Conservation (phyloP, 148 eudicot species). For the Dianthus caryophyllus region DNA sequence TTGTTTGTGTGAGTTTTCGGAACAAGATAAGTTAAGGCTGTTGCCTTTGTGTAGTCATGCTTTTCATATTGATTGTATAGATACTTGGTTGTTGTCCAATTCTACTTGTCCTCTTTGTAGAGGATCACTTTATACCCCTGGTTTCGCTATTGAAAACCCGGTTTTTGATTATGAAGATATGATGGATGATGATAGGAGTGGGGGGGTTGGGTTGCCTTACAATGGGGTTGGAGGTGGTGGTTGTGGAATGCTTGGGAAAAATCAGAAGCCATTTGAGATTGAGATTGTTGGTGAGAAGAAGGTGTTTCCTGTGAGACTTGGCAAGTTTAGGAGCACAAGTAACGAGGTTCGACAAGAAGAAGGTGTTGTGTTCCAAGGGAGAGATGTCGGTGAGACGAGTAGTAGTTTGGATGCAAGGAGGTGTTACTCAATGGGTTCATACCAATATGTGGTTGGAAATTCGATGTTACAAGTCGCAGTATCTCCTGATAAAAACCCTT, state of each 20-base stretch:
- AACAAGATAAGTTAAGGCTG: slow-evolving; percentile 60
- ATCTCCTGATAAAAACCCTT: slow-evolving; percentile 26
- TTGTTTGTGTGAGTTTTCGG: slow-evolving; percentile 70
- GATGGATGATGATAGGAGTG: slow-evolving; percentile 41
- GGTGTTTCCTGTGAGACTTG: slow-evolving; percentile 76
- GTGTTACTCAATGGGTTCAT: slow-evolving; percentile 90
- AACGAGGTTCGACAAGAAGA: slow-evolving; percentile 16
- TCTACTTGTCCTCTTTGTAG: slow-evolving; percentile 93
- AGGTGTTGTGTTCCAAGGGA: slow-evolving; percentile 21
- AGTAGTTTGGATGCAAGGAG: slow-evolving; percentile 81
- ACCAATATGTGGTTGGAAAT: slow-evolving; percentile 69
- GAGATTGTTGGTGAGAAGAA: slow-evolving; percentile 37
- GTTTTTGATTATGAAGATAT: slow-evolving; percentile 45
- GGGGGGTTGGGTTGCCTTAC: too few relatives aligned
- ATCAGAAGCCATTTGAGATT: slow-evolving; percentile 31
- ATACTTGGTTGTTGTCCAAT: slow-evolving; percentile 80
- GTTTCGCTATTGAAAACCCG: slow-evolving; percentile 55
- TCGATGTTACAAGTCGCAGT: slow-evolving; percentile 64
- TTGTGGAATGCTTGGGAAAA: neutral
- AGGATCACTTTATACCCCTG: slow-evolving; percentile 60
- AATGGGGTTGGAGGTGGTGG: slow-evolving; percentile 29
- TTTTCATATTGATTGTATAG: slow-evolving; percentile 82
- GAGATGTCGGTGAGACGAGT: slow-evolving; percentile 66
- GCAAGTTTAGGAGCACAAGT: slow-evolving; percentile 63
- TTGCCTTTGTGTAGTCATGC: slow-evolving; percentile 87